Evolutionary conservation across 495 filamentous ascomycete species (phyloP), one percentile per base, ranked within the genome.

Genomic region (Pseudotulostoma volvatum): DNA sequence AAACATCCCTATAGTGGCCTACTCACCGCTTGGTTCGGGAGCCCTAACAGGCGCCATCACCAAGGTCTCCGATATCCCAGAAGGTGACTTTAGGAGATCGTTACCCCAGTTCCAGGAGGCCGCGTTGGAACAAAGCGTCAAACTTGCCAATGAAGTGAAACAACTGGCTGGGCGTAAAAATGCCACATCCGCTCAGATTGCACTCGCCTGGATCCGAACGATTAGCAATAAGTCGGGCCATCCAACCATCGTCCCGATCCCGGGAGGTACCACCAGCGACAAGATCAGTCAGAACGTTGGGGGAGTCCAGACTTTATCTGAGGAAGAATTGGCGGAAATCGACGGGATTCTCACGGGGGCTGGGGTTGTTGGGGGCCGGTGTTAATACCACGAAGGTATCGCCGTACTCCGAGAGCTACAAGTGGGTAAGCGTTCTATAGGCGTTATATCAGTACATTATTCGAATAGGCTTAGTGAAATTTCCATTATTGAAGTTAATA

Each of bases 181-280:
- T 9, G 72, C 71, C 45, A 82, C 78, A 8, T 64, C 78, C 0
- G 73, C 73, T 2, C 85, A 95, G 61, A 60, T 93, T 25, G 86
- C 84, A 8, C 60, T 94, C 38, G 70, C 60, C 15, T 95, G 87
- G 85, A 61, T 78, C 2, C 56, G 57, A 23, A 59, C 59, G 2
- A 51, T 76, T 39, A 68, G 71, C 33, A 59, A 57, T 20, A 63
- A 68, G 46, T 61, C 73, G 31, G 81, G 75, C 9, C 66, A 77
- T 52, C 73, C 76, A 9, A 68, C 64, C 3, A 79, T 93, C 46
- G 78, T 92, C 40, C 86, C 85, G 3, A 92, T 94, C 44, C 86
- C 84, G 1, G 85, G 86, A 9, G 73, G 57, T 17, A 68, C 64
- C 17, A 68, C 64, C 11, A 50, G 44, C 23, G 60, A 63, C 39